Evolutionary conservation across 192 early-diverging fungal species (phyloP), one percentile per base, ranked within the genome.

Genomic region (Gryganskiella cystojenkinii): DNA sequence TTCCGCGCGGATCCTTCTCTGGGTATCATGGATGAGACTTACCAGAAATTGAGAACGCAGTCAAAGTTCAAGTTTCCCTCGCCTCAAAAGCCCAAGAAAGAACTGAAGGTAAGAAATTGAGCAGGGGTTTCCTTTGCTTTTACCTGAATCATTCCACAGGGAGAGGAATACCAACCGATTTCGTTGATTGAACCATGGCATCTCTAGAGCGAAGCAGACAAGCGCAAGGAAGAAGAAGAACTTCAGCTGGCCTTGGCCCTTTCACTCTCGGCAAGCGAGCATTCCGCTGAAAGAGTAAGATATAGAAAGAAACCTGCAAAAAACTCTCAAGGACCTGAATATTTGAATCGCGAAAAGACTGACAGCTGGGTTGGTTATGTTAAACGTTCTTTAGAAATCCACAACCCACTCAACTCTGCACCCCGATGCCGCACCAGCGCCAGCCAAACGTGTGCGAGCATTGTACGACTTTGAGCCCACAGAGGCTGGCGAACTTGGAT

Each of bases 151-250:
- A n/a, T n/a, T n/a, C n/a, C n/a, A n/a, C n/a, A n/a, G n/a, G n/a
- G n/a, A n/a, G n/a, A n/a, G n/a, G n/a, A n/a, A n/a, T n/a, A n/a
- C n/a, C n/a, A n/a, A n/a, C n/a, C n/a, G 2, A 56, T 56, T 0
- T 20, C 28, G 2, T 28, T 9, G 0, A 19, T 53, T 31, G 15
- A 20, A 27, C 46, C 11, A 47, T n/a, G 2, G 17, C 30, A 9
- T n/a, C 15, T 9, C 34, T 69, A 87, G 80, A 86, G 81, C 45
- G 89, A 95, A 37, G 61, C 90, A n/a, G 93, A 94, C 44, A 93
- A 90, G 61, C 90, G 94, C 66, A 94, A 96, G 64, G 97, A 99
- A 76, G 95, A 97, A 64, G 97, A 99, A 25, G 95, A 99, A 42
- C 71, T 97, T 51, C 93, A 99, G 81, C 74, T 96, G 50, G 97